These are phyloP conservation scores for Tarenaya hassleriana DNA, from an alignment of 345 rosid genomes.

Conservation along the genomic window DNA sequence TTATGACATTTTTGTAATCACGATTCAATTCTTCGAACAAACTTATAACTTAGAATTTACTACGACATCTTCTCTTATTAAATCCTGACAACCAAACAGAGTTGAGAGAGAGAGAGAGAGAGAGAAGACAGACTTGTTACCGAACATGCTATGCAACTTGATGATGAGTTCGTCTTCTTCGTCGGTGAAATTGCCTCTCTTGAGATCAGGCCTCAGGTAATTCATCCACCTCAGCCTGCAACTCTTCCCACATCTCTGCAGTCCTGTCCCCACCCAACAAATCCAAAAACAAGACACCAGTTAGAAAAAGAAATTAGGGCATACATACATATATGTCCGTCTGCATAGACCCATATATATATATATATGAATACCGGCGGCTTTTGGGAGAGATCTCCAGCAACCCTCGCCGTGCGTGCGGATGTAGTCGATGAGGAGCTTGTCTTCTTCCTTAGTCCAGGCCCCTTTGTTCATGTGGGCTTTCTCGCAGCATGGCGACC, in stretches of 20 bases:
- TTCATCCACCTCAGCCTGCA: conserved; percentile 77
- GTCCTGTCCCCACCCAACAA: conserved; percentile 33
- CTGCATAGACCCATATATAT: too few relatives aligned
- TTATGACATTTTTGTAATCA: too few relatives aligned
- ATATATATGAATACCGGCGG: conserved; percentile 52
- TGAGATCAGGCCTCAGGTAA: conserved; percentile 67
- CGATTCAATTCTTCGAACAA: too few relatives aligned
- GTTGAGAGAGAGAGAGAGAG: not conserved
- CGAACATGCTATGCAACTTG: conserved; percentile 65
- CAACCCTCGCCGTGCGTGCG: conserved; percentile 83
- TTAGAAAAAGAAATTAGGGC: too few relatives aligned
- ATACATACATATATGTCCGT: too few relatives aligned
- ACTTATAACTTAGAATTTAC: too few relatives aligned
- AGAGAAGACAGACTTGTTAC: conserved; percentile 54
- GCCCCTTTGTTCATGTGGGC: conserved; percentile 94
- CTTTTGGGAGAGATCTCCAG: conserved; percentile 88
- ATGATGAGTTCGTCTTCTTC: conserved; percentile 81
- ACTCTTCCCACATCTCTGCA: conserved; percentile 82
- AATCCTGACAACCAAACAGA: too few relatives aligned
- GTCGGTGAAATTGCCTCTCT: conserved; percentile 76
- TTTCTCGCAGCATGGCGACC: conserved; percentile 85
- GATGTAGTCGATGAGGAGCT: conserved; percentile 68
- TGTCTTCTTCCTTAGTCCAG: conserved; percentile 94
- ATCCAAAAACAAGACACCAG: not conserved
- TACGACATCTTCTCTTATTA: too few relatives aligned